These are phyloP conservation scores for Candida takata DNA, from an alignment of 805 yeast species.

Conservation along the genomic window DNA sequence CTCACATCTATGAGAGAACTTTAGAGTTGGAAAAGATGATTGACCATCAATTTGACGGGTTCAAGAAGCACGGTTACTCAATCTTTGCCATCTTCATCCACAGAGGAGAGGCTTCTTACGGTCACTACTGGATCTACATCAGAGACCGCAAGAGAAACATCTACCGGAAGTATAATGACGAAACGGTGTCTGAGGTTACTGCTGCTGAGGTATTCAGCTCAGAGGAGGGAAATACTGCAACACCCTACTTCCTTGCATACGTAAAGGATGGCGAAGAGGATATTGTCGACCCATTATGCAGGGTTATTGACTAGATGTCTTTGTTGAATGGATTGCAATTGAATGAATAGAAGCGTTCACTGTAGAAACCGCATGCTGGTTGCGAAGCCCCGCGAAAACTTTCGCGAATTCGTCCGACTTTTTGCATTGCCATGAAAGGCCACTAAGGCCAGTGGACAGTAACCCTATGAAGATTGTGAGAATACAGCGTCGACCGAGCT, in stretches of 20 bases:
- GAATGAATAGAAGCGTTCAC: too few relatives aligned
- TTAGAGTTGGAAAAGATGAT: conserved; percentile 41
- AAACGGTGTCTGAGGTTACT: conserved; percentile 78
- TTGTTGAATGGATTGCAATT: too few relatives aligned
- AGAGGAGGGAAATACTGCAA: conserved; percentile 68
- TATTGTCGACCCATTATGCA: conserved; percentile 58
- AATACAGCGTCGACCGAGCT: too few relatives aligned
- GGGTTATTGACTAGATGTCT: conserved; percentile 30
- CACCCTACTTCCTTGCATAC: conserved; percentile 89
- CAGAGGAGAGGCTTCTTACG: conserved; percentile 92
- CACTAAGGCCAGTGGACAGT: too few relatives aligned
- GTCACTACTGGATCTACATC: conserved; percentile 96
- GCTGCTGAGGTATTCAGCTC: conserved; percentile 62
- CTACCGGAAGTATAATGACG: conserved; percentile 92
- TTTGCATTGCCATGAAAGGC: too few relatives aligned
- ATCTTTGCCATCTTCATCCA: conserved; percentile 92
- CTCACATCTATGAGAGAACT: conserved; percentile 35
- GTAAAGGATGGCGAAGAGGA: conserved; percentile 55
- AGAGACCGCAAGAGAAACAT: conserved; percentile 60
- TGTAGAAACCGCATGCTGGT: too few relatives aligned
- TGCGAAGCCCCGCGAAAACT: too few relatives aligned
- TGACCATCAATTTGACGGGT: conserved; percentile 51
- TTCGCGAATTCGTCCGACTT: too few relatives aligned
- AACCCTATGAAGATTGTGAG: too few relatives aligned
- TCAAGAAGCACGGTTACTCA: conserved; percentile 64